Evolutionary conservation across 208 protist species (phyloP), one percentile per base, ranked within the genome.

Genomic region (Crithidia fasciculata): DNA sequence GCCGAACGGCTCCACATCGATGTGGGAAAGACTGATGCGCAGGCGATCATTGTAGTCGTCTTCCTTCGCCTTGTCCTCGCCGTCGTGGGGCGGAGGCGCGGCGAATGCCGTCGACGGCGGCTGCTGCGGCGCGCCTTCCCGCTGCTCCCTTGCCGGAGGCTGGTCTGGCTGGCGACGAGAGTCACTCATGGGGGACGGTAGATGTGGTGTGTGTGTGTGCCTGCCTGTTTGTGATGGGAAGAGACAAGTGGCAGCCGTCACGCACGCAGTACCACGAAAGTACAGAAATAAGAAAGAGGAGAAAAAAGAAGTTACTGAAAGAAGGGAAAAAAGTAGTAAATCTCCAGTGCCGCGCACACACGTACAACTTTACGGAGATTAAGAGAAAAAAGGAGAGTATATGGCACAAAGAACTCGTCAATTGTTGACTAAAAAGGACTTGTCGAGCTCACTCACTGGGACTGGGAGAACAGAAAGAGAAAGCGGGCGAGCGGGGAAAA

Each of bases 21-120:
- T 80, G 62, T 53, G 41, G 8, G 69, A 64, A 16, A 80, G 41
- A 54, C 70, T 60, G 59, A 80, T 54, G 47, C 75, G 69, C 61
- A 80, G 60, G 47, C 75, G 75, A 49, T 63, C 53, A n/a, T 12
- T 52, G 62, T 62, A 75, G 12, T 78, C 58, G 50, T 64, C 66
- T 41, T 65, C 73, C 49, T 78, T 78, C 4, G 50, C 37, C 41
- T 67, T 43, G 2, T 50, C 50, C 7, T 70, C 63, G 39, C 10
- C 58, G 0, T 56, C 69, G 12, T 6, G 37, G 15, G 28, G 37
- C 10, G 4, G 3, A 13, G 39, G 56, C 13, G 8, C 39, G 40
- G 13, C 12, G 13, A 61, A 61, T 12, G 39, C 56, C 56, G 56
- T 7, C 18, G 56, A 4, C 12, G 56, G 12, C 7, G 56, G 37